Percentiles rank a stretch among this genome's conserved stretches.
Conservation (phyloP, 768 basidiomycete species). For the Collybiopsis luxurians region DNA sequence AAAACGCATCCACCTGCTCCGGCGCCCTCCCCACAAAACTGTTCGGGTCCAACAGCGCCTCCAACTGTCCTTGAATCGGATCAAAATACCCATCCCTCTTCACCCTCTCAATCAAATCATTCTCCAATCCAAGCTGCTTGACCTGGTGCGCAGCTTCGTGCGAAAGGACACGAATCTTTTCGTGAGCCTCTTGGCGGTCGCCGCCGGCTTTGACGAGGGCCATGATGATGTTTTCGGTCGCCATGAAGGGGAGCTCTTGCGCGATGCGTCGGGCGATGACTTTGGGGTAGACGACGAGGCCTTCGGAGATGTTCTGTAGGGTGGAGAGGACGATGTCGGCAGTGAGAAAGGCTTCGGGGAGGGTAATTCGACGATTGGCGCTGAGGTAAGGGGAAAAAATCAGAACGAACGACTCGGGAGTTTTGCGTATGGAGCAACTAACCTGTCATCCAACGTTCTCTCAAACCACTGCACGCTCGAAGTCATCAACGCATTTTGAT, state of each 20-base stretch:
- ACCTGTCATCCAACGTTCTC: constrained; percentile 96
- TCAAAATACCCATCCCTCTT: constrained; percentile 83
- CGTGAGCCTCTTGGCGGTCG: constrained; percentile 95
- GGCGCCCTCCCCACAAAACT: constrained; percentile 95
- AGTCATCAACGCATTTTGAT: constrained; percentile 96
- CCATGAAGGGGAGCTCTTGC: constrained; percentile 99
- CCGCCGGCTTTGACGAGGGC: constrained; percentile 93
- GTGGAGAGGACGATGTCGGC: constrained; percentile 96
- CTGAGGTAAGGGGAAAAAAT: constrained; percentile 34
- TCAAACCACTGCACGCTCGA: constrained; percentile 97
- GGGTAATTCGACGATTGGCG: constrained; percentile 93
- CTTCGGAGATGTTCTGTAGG: constrained; percentile 94
- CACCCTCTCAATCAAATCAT: constrained; percentile 92
- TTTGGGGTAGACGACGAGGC: constrained; percentile 97
- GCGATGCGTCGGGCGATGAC: constrained; percentile 91
- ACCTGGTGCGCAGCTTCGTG: constrained; percentile 95
- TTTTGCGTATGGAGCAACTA: no score
- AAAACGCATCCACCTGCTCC: constrained; percentile 88
- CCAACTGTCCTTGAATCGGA: constrained; percentile 79
- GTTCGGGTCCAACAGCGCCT: constrained; percentile 74
- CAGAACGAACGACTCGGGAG: background rate
- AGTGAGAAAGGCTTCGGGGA: constrained; percentile 96
- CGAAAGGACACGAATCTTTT: constrained; percentile 91
- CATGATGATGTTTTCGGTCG: constrained; percentile 99
- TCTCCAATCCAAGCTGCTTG: constrained; percentile 91